phyloP scores from a whole-genome alignment of 2,329 filamentous ascomycete species.

The Fusarium xyrophilum region DNA sequence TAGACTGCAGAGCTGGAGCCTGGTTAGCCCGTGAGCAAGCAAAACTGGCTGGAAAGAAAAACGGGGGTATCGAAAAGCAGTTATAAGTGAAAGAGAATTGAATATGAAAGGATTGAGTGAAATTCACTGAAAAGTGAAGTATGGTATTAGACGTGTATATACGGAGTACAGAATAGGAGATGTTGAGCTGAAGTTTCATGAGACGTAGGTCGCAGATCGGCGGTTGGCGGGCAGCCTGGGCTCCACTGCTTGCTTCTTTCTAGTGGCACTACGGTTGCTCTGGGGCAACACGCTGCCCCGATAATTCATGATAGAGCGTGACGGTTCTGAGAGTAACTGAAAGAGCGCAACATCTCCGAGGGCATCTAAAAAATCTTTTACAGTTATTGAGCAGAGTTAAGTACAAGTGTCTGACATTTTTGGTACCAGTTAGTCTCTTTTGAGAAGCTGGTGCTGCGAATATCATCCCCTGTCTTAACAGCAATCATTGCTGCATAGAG shows the following conservation, averaged over 20 bases:
- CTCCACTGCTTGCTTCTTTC: constrained; percentile 29
- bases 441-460: not conserved
- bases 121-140: not conserved
- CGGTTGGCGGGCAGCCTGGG: constrained; percentile 28
- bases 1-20: not conserved
- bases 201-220: constrained; percentile 18
- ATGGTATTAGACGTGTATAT: too few relatives aligned
- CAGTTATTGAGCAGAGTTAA: rapidly evolving
- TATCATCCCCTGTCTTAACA: constrained; percentile 37
- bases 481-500: constrained; percentile 44
- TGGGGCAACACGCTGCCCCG: constrained; percentile 37
- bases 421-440: not conserved
- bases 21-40: not conserved
- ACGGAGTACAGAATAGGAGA: not conserved
- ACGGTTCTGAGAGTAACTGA: not conserved
- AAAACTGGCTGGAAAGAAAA: not conserved
- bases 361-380: not conserved
- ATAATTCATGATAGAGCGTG: constrained; percentile 39
- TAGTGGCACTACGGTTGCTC: constrained; percentile 36
- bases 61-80: constrained; percentile 1
- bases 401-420: not conserved
- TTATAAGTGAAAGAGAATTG: not conserved
- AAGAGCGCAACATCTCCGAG: not conserved
- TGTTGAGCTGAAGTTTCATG: constrained; percentile 25
- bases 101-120: not conserved